Evolutionary conservation across 2,329 filamentous ascomycete species (phyloP).

Genomic region (Diaporthe citri): DNA sequence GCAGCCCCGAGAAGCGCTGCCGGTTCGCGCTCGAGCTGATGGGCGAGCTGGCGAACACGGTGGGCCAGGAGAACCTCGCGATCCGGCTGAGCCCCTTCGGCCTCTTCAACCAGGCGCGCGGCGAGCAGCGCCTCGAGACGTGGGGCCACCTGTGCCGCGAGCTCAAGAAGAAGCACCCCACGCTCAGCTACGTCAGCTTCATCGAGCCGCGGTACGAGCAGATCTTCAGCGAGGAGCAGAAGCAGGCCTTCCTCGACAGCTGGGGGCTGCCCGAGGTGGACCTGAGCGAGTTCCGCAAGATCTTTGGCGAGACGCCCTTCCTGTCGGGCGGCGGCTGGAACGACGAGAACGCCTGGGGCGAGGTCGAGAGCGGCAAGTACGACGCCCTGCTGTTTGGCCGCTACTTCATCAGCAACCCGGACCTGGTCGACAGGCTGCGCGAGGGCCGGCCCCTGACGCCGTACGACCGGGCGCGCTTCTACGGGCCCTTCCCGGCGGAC

Average conservation of each 20-base stretch:
- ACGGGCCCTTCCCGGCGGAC: slow-evolving; percentile 42
- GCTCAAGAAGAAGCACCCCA: slow-evolving; percentile 57
- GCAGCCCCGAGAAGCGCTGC: slow-evolving; percentile 66
- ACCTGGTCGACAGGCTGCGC: slow-evolving; percentile 55
- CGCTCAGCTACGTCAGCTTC: slow-evolving; percentile 70
- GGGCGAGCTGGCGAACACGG: slow-evolving; percentile 61
- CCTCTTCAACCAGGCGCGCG: slow-evolving; percentile 60
- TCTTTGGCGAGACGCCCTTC: slow-evolving; percentile 45
- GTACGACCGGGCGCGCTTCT: slow-evolving; percentile 56
- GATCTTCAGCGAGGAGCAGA: slow-evolving; percentile 48
- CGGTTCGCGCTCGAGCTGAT: slow-evolving; percentile 65
- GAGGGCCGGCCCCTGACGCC: slow-evolving; percentile 51
- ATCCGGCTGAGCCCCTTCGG: slow-evolving; percentile 69
- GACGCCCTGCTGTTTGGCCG: slow-evolving; percentile 55
- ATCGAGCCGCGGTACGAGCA: slow-evolving; percentile 63
- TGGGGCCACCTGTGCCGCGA: slow-evolving; percentile 64
- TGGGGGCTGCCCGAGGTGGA: slow-evolving; percentile 37
- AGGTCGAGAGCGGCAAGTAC: slow-evolving; percentile 46
- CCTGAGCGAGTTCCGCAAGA: slow-evolving; percentile 34
- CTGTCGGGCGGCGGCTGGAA: slow-evolving; percentile 48
- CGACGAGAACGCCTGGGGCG: slow-evolving; percentile 43
- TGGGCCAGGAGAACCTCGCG: slow-evolving; percentile 62
- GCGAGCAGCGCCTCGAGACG: slow-evolving; percentile 69
- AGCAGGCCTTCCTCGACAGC: slow-evolving; percentile 43
- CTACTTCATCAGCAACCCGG: slow-evolving; percentile 58